Base-by-base conservation (phyloP, 768 basidiomycete species). In the Suillus variegatus region DNA sequence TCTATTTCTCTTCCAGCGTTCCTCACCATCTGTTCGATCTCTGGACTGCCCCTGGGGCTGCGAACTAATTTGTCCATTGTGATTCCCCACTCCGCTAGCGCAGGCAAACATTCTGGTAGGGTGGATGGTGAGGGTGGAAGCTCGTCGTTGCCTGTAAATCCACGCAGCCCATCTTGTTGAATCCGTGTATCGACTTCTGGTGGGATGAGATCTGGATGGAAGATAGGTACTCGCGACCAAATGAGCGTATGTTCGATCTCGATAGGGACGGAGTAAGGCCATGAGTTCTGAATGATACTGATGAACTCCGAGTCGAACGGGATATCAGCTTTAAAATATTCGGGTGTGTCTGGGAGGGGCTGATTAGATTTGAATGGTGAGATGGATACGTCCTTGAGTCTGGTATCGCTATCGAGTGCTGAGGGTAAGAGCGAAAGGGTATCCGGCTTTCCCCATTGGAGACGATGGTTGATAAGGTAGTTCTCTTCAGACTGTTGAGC, bases 251-350 rank as follows among this genome's bases (percentile, higher is more conserved):
- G 92, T 67, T 92, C 90, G 36, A 94, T 80, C 64, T 89, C 87
- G 3, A 83, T 71, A 3, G 92, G 93, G 13, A 93, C 92, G 82
- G 91, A 93, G 75, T 95, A 95, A 0, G 93, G 93, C 93, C 93
- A 95, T 72, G 94, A 92, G 71, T 94, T 93, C 70, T 81, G 87
- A 55, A 90, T 90, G 66, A 94, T 87, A 70, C 87, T 90, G 68
- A 92, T 78, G 61, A 86, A 78, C 43, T 86, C 78, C 14, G 81
- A 78, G 66, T 66, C 51, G 25, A 66, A 69, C 0, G 89, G 85
- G 10, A 86, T 87, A 67, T 88, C 81, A 14, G 84, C 84, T 40
- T 81, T 87, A 75, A 95, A 94, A 74, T 91, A 91, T 14, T 80
- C 76, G 8, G 86, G 86, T 3, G 77, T 73, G 62, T 78, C 72